Conservation (phyloP, 2,329 filamentous ascomycete genomes). For the Apiospora sp. region DNA sequence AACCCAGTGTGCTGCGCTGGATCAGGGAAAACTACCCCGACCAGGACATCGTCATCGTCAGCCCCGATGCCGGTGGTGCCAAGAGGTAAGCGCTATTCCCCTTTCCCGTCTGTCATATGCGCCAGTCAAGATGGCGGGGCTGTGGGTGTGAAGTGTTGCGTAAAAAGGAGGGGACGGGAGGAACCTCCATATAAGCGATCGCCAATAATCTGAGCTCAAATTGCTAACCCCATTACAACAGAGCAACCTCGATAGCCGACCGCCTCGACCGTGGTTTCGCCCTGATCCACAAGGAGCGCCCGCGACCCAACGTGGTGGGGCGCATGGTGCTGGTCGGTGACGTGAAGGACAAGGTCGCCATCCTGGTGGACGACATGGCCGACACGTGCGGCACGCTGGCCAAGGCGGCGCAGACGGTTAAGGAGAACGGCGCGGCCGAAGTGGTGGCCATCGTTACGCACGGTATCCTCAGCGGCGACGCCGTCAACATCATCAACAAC, state of each 20-base stretch:
- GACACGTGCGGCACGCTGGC: conserved; percentile 84
- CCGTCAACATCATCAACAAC: conserved; percentile 75
- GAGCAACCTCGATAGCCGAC: conserved; percentile 91
- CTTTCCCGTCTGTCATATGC: background rate
- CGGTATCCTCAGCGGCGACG: conserved; percentile 76
- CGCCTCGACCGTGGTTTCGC: conserved; percentile 90
- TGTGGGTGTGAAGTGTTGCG: background rate
- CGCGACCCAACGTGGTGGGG: conserved; percentile 84
- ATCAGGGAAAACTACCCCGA: conserved; percentile 86
- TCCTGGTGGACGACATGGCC: conserved; percentile 97
- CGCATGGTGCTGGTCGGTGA: conserved; percentile 97
- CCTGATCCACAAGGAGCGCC: conserved; percentile 95
- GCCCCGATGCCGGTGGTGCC: conserved; percentile 91
- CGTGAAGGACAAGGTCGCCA: conserved; percentile 88
- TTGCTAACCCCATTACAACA: conserved; percentile 38
- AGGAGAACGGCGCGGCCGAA: conserved; percentile 84
- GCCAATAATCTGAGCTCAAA: background rate
- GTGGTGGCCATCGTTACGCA: conserved; percentile 97
- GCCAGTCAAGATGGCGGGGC: background rate
- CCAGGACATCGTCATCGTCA: conserved; percentile 90
- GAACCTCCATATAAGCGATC: background rate
- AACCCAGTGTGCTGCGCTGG: conserved; percentile 91
- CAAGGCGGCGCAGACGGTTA: conserved; percentile 90
- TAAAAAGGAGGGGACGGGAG: background rate
- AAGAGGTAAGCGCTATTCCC: conserved; percentile 67